These are phyloP conservation scores for Botrytis fragariae DNA, from an alignment of 2,329 filamentous ascomycete species.

Conservation along the genomic window DNA sequence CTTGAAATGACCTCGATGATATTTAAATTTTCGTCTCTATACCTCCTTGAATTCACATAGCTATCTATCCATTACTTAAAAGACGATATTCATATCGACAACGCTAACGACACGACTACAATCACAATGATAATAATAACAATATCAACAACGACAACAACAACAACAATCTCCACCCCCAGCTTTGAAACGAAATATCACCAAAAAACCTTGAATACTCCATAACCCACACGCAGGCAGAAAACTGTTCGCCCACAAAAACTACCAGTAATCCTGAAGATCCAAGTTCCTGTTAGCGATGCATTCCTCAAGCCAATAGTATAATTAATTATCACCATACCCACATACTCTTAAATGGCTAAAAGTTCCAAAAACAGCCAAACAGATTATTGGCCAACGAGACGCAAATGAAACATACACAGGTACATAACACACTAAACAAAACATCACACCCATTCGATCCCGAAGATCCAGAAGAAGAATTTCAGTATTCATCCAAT, in stretches of 20 bases:
- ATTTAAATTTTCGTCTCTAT: neutral
- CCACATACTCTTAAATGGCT: no score
- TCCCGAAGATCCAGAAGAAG: neutral
- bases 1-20: no score
- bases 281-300: neutral
- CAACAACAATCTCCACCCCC: neutral
- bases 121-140: no score
- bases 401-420: neutral
- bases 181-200: neutral
- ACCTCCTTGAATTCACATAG: neutral
- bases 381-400: neutral
- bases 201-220: neutral
- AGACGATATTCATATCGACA: neutral
- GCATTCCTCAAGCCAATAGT: neutral
- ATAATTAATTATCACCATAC: neutral
- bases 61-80: neutral
- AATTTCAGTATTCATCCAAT: neutral
- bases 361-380: neutral
- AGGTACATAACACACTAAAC: neutral
- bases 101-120: no score
- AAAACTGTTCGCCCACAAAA: no score
- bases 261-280: neutral
- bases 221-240: neutral
- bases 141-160: neutral
- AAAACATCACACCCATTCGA: neutral